Conservation (phyloP, 2,329 filamentous ascomycete species). For the Aspergillus ochraceoroseus region DNA sequence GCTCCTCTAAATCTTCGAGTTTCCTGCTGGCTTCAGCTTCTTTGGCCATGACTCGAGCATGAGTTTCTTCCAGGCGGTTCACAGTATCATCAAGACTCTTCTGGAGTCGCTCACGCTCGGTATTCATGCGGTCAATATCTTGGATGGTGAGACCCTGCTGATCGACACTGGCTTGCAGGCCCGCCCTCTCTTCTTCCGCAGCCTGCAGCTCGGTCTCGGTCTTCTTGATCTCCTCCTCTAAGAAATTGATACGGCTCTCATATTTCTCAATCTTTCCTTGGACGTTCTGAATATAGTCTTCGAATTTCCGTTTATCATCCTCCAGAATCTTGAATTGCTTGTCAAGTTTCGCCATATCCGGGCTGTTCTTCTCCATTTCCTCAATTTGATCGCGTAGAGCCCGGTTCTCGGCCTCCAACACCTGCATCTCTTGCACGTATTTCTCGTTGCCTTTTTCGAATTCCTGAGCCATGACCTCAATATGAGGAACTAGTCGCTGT, state of each 20-base stretch:
- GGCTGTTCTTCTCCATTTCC: constrained; percentile 79
- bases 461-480: constrained; percentile 78
- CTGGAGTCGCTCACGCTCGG: constrained; percentile 88
- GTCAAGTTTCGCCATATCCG: constrained; percentile 76
- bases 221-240: constrained; percentile 84
- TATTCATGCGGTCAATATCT: constrained; percentile 98
- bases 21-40: constrained; percentile 81
- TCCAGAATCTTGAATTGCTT: constrained; percentile 89
- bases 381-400: constrained; percentile 79
- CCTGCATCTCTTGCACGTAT: constrained; percentile 75
- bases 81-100: constrained; percentile 75
- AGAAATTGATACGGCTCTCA: constrained; percentile 68
- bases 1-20: constrained; percentile 85
- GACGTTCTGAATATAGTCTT: constrained; percentile 84
- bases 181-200: constrained; percentile 73
- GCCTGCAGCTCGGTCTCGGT: constrained; percentile 68
- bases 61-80: constrained; percentile 74
- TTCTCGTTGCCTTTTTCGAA: constrained; percentile 82
- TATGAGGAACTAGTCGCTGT: constrained; percentile 71
- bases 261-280: constrained; percentile 85
- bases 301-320: constrained; percentile 90
- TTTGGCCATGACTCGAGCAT: constrained; percentile 75
- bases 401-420: constrained; percentile 80
- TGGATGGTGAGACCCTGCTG: constrained; percentile 92
- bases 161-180: constrained; percentile 80